Base-by-base conservation (phyloP, 345 rosid species). In the Salix arbutifolia region DNA sequence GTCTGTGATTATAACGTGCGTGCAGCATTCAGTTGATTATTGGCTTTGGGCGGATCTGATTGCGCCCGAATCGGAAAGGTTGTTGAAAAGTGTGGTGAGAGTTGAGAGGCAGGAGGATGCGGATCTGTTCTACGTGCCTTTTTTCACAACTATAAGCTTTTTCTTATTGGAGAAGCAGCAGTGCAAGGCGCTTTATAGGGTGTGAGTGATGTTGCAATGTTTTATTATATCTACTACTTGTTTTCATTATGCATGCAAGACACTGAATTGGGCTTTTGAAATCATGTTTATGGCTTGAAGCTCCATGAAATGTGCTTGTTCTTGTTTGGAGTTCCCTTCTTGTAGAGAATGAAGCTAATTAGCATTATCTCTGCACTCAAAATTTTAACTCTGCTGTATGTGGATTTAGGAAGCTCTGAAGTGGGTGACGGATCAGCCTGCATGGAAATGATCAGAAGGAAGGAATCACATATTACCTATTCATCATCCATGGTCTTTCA, bases 401-500 rank as follows among this genome's bases (percentile, higher is more conserved):
- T 62, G 65, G 38, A 16, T 84, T 44, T 82, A 96, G 97, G 98
- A 96, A 82, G 99, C 89, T 64, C 74, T 96, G 81, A 89, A 93
- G 84, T 96, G 99, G 98, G 93, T 96, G 75, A 96, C 94, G 12
- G 94, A 96, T 85, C 98, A 93, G 81, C 98, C 99, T 78, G 98
- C 97, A 25, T 94, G 98, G 99, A 91, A 89, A 78, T 84, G 89
- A 69, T 94, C 99, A 19, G 90, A 83, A 78, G 99, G 97, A 70
- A 90, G 93, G 82, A 97, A 96, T 88, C 99, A 96, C 84, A 90
- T 94, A 78, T 88, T 96, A 84, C 97, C 99, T 44, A 89, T 96
- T 78, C 99, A 96, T 83, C 99, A 96, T 87, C 98, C 99, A 3
- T 96, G 99, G 99, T 94, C 98, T 66, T 94, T 94, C 78, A 96